These are phyloP conservation scores for Ascochyta pisi DNA, from an alignment of 2,329 filamentous ascomycete species.

Conservation along the genomic window DNA sequence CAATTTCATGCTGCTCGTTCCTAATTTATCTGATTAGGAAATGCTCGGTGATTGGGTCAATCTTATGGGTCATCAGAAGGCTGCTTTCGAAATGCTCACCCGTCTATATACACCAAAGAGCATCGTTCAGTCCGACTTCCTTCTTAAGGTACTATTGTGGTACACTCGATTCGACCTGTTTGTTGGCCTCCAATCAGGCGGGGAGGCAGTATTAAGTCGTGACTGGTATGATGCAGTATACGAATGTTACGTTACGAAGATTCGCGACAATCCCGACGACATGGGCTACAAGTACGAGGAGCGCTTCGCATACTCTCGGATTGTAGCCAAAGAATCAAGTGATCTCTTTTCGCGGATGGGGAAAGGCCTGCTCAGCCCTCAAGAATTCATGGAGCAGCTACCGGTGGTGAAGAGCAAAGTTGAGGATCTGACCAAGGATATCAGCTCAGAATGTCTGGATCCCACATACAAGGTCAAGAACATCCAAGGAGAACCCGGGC, in stretches of 20 bases:
- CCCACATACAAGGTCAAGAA: conserved; percentile 68
- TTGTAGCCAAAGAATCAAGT: conserved; percentile 82
- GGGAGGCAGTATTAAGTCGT: conserved; percentile 73
- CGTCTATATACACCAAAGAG: conserved; percentile 79
- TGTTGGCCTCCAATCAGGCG: conserved; percentile 81
- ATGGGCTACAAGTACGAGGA: conserved; percentile 72
- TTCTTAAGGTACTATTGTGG: conserved; percentile 82
- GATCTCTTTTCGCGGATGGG: conserved; percentile 74
- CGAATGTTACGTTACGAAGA: conserved; percentile 67
- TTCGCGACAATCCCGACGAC: conserved; percentile 65
- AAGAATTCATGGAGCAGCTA: conserved; percentile 70
- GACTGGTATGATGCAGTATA: conserved; percentile 78
- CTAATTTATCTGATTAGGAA: conserved; percentile 65
- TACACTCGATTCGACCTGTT: conserved; percentile 89
- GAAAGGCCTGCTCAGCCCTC: conserved; percentile 67
- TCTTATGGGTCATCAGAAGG: conserved; percentile 88
- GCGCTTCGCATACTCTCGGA: conserved; percentile 69
- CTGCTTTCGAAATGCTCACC: conserved; percentile 80
- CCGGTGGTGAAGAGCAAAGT: conserved; percentile 53
- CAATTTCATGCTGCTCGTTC: background rate
- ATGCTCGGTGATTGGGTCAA: conserved; percentile 96
- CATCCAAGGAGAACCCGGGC: conserved; percentile 63
- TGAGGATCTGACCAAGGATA: conserved; percentile 53
- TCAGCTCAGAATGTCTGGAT: conserved; percentile 69
- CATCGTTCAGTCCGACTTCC: conserved; percentile 72